Evolutionary conservation across 768 basidiomycete genomes (phyloP).

Genomic region (Clitopilus passeckerianus): DNA sequence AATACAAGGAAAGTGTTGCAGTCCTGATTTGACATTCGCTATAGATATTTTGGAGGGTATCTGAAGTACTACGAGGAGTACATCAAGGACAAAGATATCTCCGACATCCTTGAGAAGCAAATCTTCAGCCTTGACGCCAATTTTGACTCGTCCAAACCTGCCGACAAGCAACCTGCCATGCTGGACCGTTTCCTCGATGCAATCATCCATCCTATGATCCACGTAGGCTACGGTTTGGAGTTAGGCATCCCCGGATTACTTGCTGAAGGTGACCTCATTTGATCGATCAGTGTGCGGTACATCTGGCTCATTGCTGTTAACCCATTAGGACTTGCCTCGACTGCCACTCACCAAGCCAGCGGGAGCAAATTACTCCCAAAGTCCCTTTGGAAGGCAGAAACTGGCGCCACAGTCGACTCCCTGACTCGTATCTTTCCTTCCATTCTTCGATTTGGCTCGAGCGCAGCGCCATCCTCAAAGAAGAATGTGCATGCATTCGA

Average conservation of each 20-base stretch:
- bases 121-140: slow-evolving; percentile 53
- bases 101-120: slow-evolving; percentile 50
- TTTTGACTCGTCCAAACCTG: slow-evolving; percentile 20
- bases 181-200: slow-evolving; percentile 42
- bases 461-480: not conserved
- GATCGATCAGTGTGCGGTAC: not conserved
- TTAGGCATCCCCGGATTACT: slow-evolving; percentile 45
- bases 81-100: slow-evolving; percentile 37
- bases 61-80: slow-evolving; percentile 45
- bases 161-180: slow-evolving; percentile 45
- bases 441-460: not conserved
- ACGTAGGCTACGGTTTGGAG: slow-evolving; percentile 54
- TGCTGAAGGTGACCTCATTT: not conserved
- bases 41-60: not conserved
- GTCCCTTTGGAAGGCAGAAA: not conserved
- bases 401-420: not conserved
- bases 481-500: not conserved
- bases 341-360: not conserved
- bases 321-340: not conserved
- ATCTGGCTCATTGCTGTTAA: not conserved
- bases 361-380: not conserved
- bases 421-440: not conserved
- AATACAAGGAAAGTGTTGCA: too few relatives aligned
- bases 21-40: too few relatives aligned
- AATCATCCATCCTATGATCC: slow-evolving; percentile 59